Percentiles rank a stretch among this genome's conserved stretches.
Evolutionary conservation across 257 asterid genomes (phyloP).

Genomic region (Leonotis leonurus): DNA sequence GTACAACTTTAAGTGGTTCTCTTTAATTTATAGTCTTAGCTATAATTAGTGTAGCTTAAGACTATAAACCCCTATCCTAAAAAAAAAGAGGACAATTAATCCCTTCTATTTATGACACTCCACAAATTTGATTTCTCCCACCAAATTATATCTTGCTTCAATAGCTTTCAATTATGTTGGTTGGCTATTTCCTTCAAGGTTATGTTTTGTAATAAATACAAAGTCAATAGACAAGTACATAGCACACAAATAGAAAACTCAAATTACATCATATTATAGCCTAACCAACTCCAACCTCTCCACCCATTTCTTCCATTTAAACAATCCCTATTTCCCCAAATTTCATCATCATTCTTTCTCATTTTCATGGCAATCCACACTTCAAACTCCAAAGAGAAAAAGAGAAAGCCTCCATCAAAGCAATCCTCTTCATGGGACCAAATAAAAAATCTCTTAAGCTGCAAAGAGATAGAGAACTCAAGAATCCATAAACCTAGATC

Average conservation of each 20-base stretch:
- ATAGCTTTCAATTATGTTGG: background rate
- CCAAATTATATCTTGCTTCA: background rate
- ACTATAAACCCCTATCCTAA: too few species aligned
- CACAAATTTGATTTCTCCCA: background rate
- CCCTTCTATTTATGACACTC: too few species aligned
- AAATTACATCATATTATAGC: background rate
- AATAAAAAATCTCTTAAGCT: slow-evolving; percentile 52
- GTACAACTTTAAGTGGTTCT: too few species aligned
- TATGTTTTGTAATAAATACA: background rate
- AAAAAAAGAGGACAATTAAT: too few species aligned
- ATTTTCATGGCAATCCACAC: slow-evolving; percentile 48
- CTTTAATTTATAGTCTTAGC: too few species aligned
- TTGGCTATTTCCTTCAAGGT: background rate
- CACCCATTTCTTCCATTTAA: slow-evolving; percentile 25
- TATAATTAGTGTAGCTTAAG: too few species aligned
- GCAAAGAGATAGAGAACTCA: slow-evolving; percentile 45
- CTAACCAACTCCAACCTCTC: slow-evolving; percentile 3
- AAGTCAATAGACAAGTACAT: background rate
- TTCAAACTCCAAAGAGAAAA: slow-evolving; percentile 23
- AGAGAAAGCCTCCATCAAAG: slow-evolving; percentile 22
- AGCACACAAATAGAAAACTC: background rate
- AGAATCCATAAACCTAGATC: slow-evolving; percentile 35
- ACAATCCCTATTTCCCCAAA: slow-evolving; percentile 14
- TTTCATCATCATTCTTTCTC: slow-evolving; percentile 15
- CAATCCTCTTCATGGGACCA: slow-evolving; percentile 64